Conservation (phyloP, 345 rosid genomes). For the Gossypium ekmanianum region DNA sequence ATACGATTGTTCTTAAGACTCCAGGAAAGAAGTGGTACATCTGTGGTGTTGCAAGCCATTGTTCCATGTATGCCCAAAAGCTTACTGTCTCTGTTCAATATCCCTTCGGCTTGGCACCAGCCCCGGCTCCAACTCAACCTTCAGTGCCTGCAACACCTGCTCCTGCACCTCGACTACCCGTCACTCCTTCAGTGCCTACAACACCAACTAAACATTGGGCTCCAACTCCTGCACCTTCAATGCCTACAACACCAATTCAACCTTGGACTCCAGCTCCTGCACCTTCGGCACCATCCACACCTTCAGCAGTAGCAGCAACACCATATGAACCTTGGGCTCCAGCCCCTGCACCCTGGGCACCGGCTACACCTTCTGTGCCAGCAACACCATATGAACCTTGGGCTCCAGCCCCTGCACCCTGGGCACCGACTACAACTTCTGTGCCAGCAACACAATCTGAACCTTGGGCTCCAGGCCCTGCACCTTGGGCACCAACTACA, state of each 20-base stretch:
- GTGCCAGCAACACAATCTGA: not conserved
- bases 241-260: not conserved
- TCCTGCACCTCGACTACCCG: not conserved
- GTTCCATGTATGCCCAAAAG: slow-evolving; percentile 30
- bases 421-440: not conserved
- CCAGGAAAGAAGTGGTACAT: slow-evolving; percentile 49
- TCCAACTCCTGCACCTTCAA: not conserved
- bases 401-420: not conserved
- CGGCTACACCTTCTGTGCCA: not conserved
- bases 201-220: not conserved
- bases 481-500: not conserved
- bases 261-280: not conserved
- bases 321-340: not conserved
- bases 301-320: not conserved
- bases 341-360: not conserved
- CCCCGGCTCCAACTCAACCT: not conserved
- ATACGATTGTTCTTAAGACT: slow-evolving; percentile 20
- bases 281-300: not conserved
- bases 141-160: not conserved
- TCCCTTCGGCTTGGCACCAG: not conserved
- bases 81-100: slow-evolving; percentile 23
- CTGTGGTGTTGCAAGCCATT: slow-evolving; percentile 32
- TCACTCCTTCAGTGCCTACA: not conserved
- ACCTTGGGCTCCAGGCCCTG: not conserved
- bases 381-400: not conserved